Conservation (phyloP, 768 basidiomycete genomes). For the Hericium coralloides region DNA sequence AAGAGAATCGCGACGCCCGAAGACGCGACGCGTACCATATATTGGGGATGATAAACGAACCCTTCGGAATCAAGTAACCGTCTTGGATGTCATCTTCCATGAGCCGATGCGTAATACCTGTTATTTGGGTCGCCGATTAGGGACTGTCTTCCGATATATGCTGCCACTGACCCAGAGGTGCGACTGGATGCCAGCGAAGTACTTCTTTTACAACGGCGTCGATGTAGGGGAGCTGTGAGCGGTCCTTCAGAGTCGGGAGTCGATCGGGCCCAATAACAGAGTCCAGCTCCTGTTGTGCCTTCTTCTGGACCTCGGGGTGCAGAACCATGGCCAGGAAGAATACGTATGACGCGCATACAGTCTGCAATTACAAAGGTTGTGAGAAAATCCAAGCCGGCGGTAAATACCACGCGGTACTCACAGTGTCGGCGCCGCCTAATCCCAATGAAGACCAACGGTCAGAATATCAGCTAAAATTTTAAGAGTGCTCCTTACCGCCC, state of each 20-base stretch:
- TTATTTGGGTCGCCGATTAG: not conserved
- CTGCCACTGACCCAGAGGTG: conserved; percentile 5
- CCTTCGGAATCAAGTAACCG: conserved; percentile 29
- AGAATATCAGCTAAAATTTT: not conserved
- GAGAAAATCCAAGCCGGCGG: not conserved
- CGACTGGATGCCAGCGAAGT: conserved; percentile 16
- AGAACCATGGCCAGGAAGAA: conserved; percentile 21
- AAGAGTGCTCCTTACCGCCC: not conserved
- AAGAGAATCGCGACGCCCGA: not conserved
- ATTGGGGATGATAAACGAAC: conserved; percentile 26
- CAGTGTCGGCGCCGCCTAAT: conserved; percentile 15
- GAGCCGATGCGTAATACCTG: conserved; percentile 26
- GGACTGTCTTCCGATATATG: not conserved
- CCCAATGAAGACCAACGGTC: not conserved
- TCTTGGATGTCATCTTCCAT: conserved; percentile 29
- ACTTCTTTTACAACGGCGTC: conserved; percentile 14
- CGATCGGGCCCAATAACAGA: conserved; percentile 13
- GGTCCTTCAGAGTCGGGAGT: conserved; percentile 13
- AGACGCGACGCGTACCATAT: conserved; percentile 20
- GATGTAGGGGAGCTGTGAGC: conserved; percentile 16
- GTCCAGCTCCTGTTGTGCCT: conserved; percentile 19
- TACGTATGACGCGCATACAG: conserved; percentile 16
- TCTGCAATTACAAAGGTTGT: not conserved
- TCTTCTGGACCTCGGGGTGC: conserved; percentile 15
- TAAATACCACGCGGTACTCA: not conserved